Conservation (phyloP, 192 early-diverging fungal species). For the Phycomyces blakesleeanus region DNA sequence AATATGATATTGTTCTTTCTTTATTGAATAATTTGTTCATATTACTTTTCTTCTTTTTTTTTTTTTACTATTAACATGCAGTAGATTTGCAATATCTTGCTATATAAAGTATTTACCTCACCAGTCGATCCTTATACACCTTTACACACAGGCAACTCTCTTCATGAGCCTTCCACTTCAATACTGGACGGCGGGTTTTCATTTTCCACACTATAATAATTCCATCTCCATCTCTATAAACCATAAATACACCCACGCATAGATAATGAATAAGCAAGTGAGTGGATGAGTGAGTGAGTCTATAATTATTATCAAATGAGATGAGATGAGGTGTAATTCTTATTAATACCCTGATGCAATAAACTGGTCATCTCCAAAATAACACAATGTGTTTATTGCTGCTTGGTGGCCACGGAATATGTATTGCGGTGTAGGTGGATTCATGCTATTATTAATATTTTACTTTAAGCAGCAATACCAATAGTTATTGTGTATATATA, state of each 20-base stretch:
- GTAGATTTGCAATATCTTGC: too few relatives aligned
- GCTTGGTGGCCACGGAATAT: constrained; percentile 30
- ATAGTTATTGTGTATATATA: too few relatives aligned
- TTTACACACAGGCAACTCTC: constrained; percentile 19
- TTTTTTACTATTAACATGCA: too few relatives aligned
- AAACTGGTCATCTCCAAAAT: constrained; percentile 19
- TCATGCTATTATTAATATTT: too few relatives aligned
- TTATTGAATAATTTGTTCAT: background rate
- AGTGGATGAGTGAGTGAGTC: too few relatives aligned
- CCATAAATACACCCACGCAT: too few relatives aligned
- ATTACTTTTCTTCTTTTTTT: too few relatives aligned
- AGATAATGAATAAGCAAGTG: too few relatives aligned
- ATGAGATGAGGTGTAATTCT: too few relatives aligned
- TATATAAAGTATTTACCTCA: too few relatives aligned
- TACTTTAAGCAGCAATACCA: too few relatives aligned
- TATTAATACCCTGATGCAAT: constrained; percentile 32
- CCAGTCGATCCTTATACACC: constrained; percentile 7
- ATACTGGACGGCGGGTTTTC: constrained; percentile 19
- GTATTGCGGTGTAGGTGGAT: constrained; percentile 22
- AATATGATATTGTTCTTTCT: background rate
- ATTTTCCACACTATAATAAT: constrained; percentile 26
- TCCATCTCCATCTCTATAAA: constrained; percentile 25
- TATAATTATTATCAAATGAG: too few relatives aligned
- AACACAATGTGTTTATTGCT: constrained; percentile 21
- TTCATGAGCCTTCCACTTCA: constrained; percentile 29